These are phyloP conservation scores for Monilinia fructigena DNA, from an alignment of 2,329 filamentous ascomycete genomes.

Conservation along the genomic window DNA sequence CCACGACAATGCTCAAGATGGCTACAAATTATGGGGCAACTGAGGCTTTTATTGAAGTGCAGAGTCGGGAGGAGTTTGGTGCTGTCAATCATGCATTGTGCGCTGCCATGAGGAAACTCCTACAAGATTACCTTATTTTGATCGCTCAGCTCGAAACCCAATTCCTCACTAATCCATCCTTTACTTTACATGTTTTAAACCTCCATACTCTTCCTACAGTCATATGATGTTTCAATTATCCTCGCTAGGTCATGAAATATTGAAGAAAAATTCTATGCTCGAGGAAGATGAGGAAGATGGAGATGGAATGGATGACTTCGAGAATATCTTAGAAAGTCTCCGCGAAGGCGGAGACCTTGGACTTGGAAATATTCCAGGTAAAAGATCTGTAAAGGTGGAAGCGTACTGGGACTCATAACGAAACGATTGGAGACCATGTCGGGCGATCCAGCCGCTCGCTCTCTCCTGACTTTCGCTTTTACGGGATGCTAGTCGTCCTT, in stretches of 20 bases:
- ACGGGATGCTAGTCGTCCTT: conserved; percentile 85
- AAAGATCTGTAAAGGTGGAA: conserved; percentile 97
- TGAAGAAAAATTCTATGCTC: conserved; percentile 83
- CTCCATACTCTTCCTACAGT: conserved; percentile 84
- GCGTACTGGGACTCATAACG: conserved; percentile 85
- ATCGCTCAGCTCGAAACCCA: conserved; percentile 93
- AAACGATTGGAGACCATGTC: conserved; percentile 84
- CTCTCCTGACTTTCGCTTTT: conserved; percentile 76
- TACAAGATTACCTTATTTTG: conserved; percentile 92
- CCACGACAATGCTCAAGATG: conserved; percentile 86
- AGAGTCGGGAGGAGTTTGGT: conserved; percentile 89
- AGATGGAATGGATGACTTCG: conserved; percentile 70
- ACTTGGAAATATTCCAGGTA: conserved; percentile 74
- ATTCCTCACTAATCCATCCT: conserved; percentile 80
- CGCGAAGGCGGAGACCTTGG: conserved; percentile 81
- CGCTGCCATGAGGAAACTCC: conserved; percentile 84
- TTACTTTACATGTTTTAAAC: conserved; percentile 91
- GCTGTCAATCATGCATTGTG: conserved; percentile 94
- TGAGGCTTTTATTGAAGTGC: conserved; percentile 89
- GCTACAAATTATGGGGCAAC: conserved; percentile 90
- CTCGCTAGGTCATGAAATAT: conserved; percentile 78
- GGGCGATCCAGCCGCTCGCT: conserved; percentile 84
- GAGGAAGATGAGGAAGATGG: conserved; percentile 73
- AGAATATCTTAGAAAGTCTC: conserved; percentile 88
- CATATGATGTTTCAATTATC: conserved; percentile 93